Percentiles rank a stretch among this genome's conserved stretches.
These are phyloP conservation scores for Coemansia sp. DNA, from an alignment of 192 early-diverging fungal species.

Conservation along the genomic window DNA sequence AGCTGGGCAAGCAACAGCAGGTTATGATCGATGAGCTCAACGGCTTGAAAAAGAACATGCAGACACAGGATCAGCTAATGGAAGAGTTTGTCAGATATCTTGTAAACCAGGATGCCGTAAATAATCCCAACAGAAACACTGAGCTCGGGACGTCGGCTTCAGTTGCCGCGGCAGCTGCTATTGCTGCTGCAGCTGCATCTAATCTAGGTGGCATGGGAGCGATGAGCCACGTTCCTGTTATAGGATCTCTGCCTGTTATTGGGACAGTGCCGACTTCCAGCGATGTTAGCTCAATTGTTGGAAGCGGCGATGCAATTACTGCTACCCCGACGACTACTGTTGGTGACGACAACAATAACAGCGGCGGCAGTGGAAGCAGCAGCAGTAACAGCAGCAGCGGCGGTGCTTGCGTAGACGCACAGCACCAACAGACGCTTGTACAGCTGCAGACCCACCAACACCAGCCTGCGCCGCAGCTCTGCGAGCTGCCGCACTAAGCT, in stretches of 20 bases:
- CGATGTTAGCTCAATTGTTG: conserved; percentile 18
- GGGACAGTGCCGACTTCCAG: conserved; percentile 12
- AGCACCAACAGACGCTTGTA: conserved; percentile 22
- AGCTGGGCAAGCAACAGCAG: conserved; percentile 53
- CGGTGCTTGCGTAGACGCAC: conserved; percentile 24
- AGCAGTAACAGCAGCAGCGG: conserved; percentile 9
- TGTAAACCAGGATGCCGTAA: conserved; percentile 49
- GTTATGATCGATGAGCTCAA: conserved; percentile 51
- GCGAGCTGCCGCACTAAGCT: conserved; percentile 40
- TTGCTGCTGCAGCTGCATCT: conserved; percentile 34
- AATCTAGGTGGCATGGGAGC: conserved; percentile 24
- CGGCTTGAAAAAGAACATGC: conserved; percentile 54
- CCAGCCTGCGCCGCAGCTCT: conserved; percentile 44
- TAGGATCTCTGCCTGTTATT: conserved; percentile 21
- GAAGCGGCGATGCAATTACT: conserved; percentile 8
- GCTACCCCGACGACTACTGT: conserved; percentile 1
- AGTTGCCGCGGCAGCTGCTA: conserved; percentile 25
- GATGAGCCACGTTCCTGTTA: conserved; percentile 23
- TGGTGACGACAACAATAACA: conserved; percentile 10
- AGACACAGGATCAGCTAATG: conserved; percentile 53
- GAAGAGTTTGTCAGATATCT: conserved; percentile 53
- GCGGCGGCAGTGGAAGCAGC: conserved; percentile 16
- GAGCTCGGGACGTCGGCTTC: conserved; percentile 28
- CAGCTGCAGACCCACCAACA: conserved; percentile 40
- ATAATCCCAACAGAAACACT: conserved; percentile 13